A percentile compares a stretch with the other conserved stretches of the same genome.
Evolutionary conservation across 2,329 filamentous ascomycete genomes (phyloP).

Genomic region (Claviceps citrina): DNA sequence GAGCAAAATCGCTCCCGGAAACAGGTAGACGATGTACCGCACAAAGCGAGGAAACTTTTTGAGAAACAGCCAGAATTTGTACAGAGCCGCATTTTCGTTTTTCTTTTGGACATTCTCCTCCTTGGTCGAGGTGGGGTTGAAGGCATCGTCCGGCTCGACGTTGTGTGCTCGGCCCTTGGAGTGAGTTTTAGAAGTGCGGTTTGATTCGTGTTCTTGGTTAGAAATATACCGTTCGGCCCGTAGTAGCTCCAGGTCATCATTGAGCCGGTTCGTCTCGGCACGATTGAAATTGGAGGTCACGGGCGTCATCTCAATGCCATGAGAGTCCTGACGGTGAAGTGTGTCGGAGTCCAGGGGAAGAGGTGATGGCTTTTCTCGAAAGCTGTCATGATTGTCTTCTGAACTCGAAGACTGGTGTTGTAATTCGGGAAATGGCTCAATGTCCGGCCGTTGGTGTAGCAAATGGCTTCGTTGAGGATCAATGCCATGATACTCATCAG

Average conservation of each 20-base stretch:
- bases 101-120: slow-evolving; percentile 16
- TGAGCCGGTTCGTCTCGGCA: slow-evolving; percentile 23
- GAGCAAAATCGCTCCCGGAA: slow-evolving; percentile 29
- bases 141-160: slow-evolving; percentile 28
- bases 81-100: slow-evolving; percentile 20
- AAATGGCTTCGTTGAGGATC: slow-evolving; percentile 2
- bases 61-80: slow-evolving; percentile 28
- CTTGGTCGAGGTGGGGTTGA: slow-evolving; percentile 22
- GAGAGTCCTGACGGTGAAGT: slow-evolving; percentile 12
- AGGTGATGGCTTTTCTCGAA: slow-evolving; percentile 13
- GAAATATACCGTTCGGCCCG: slow-evolving; percentile 32
- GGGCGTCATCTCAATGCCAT: slow-evolving; percentile 9
- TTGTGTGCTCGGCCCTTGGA: slow-evolving; percentile 19
- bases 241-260: slow-evolving; percentile 34
- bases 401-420: not conserved
- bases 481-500: not conserved
- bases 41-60: slow-evolving; percentile 35
- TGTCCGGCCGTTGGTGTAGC: not conserved
- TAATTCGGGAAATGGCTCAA: slow-evolving; percentile 4
- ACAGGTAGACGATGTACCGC: slow-evolving; percentile 33
- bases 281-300: slow-evolving; percentile 16
- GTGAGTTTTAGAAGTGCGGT: slow-evolving; percentile 8
- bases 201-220: slow-evolving; percentile 23
- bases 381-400: slow-evolving; percentile 6
- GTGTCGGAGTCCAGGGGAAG: slow-evolving; percentile 18